Evolutionary conservation across 352 stramenopile species (phyloP).

Genomic region (Pythium aquatile): DNA sequence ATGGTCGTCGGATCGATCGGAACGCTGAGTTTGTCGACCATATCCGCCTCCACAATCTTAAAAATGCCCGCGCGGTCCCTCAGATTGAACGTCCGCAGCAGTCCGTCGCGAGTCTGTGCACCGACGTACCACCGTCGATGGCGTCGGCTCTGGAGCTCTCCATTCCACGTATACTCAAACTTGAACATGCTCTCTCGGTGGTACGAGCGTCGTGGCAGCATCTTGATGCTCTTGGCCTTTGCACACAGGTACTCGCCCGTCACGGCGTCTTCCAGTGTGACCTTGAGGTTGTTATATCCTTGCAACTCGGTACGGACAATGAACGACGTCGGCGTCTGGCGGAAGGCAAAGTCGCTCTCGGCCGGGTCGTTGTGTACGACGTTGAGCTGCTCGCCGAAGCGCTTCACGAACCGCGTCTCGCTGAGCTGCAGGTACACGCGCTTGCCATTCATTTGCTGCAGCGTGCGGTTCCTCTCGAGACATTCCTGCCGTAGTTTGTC

Average conservation of each 20-base stretch:
- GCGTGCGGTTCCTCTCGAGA: constrained; percentile 31
- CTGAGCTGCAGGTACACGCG: constrained; percentile 51
- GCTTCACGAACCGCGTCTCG: constrained; percentile 50
- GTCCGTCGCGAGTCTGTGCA: constrained; percentile 58
- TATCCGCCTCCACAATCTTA: constrained; percentile 59
- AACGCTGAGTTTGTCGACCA: constrained; percentile 45
- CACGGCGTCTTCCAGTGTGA: constrained; percentile 44
- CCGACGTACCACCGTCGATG: constrained; percentile 70
- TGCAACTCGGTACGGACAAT: constrained; percentile 34
- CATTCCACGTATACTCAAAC: constrained; percentile 66
- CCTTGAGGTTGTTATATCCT: constrained; percentile 57
- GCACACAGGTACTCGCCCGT: constrained; percentile 47
- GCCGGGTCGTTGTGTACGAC: constrained; percentile 56
- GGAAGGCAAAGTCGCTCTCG: constrained; percentile 62
- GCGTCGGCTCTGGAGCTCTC: constrained; percentile 66
- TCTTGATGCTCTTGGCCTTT: constrained; percentile 53
- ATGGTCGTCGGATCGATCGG: constrained; percentile 27
- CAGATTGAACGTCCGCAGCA: constrained; percentile 61
- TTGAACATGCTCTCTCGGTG: constrained; percentile 65
- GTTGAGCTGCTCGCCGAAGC: constrained; percentile 49
- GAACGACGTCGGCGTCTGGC: constrained; percentile 56
- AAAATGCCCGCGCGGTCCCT: constrained; percentile 53
- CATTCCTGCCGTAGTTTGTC: constrained; percentile 32
- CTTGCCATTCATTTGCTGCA: constrained; percentile 39
- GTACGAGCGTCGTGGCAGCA: constrained; percentile 39